Base-by-base conservation (phyloP, 2,329 filamentous ascomycete genomes). In the Aspergillus sp. region DNA sequence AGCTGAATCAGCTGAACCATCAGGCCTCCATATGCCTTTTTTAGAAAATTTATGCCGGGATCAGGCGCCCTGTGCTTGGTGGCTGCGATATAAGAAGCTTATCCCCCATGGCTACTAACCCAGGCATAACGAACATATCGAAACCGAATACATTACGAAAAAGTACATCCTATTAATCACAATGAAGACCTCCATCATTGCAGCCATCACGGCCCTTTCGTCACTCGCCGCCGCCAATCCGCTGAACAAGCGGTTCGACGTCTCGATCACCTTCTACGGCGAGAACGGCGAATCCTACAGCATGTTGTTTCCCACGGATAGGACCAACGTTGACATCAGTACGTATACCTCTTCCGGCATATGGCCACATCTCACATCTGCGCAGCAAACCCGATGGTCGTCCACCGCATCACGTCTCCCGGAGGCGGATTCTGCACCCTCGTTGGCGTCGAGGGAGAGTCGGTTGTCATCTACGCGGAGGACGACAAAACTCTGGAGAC, bases 351-450 rank as follows among this genome's bases (percentile, higher is more conserved):
- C 7, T 32, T 40, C 5, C 14, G 19, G 19, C n/a, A 26, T 14
- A 10, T 2, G 5, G 2, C 1, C 5, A 14, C 24, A 19, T 13
- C 5, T 44, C 11, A 47, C 14, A 4, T 1, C 10, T 16, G 33
- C 22, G 16, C 16, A 55, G 53, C 41, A 13, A 55, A 55, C 17
- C 47, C 47, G 3, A 32, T 55, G 22, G 20, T 55, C 6, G 53
- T 55, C 11, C 14, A 49, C 45, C 14, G 42, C 8, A 16, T 54
- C 14, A 40, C 45, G 1, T 51, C 52, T 2, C 45, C 45, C 17
- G 52, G 52, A 2, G 52, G 52, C 11, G 52, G 52, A 16, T 54
- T 54, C 40, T 54, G 52, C 17, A 47, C 49, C 13, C 26, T 54
- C n/a, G 32, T 24, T 7, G 52, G 52, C 4, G 48, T 30, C 6